Conservation (phyloP, 768 basidiomycete species). For the Tylopilus intermedius region DNA sequence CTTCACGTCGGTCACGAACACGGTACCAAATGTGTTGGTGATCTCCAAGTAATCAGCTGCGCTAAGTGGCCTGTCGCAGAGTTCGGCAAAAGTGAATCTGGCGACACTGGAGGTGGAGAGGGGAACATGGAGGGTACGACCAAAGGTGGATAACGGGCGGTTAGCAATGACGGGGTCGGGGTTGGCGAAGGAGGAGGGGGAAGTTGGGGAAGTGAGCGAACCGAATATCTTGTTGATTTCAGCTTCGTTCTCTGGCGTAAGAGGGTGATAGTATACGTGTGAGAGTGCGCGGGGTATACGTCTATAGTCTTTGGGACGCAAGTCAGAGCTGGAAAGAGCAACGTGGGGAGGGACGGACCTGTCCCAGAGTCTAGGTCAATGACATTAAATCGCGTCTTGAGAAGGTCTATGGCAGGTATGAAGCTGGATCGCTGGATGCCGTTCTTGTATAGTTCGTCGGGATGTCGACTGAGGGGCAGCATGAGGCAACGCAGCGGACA, state of each 20-base stretch:
- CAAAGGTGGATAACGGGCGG: constrained; percentile 82
- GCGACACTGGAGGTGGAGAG: constrained; percentile 78
- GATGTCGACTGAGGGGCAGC: constrained; percentile 69
- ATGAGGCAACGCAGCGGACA: background rate
- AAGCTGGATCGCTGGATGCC: constrained; percentile 96
- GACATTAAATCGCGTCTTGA: constrained; percentile 82
- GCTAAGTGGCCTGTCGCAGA: constrained; percentile 86
- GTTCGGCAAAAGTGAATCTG: constrained; percentile 76
- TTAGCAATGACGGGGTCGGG: constrained; percentile 51
- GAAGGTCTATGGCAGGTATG: constrained; percentile 87
- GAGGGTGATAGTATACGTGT: constrained; percentile 86
- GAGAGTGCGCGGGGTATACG: constrained; percentile 90
- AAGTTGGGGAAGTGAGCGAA: constrained; percentile 49
- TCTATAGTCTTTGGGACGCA: constrained; percentile 72
- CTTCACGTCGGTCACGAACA: constrained; percentile 84
- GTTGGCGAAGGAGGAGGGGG: constrained; percentile 32
- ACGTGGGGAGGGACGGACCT: constrained; percentile 41
- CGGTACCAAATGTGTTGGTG: constrained; percentile 78
- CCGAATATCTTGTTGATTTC: constrained; percentile 85
- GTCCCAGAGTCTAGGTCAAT: constrained; percentile 95
- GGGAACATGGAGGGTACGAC: constrained; percentile 73
- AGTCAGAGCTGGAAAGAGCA: background rate
- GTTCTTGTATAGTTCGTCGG: constrained; percentile 96
- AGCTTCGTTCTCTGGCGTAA: constrained; percentile 54
- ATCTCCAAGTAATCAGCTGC: constrained; percentile 96